Conservation (phyloP, 768 basidiomycete species). For the Phlebiopsis flavidoalba region DNA sequence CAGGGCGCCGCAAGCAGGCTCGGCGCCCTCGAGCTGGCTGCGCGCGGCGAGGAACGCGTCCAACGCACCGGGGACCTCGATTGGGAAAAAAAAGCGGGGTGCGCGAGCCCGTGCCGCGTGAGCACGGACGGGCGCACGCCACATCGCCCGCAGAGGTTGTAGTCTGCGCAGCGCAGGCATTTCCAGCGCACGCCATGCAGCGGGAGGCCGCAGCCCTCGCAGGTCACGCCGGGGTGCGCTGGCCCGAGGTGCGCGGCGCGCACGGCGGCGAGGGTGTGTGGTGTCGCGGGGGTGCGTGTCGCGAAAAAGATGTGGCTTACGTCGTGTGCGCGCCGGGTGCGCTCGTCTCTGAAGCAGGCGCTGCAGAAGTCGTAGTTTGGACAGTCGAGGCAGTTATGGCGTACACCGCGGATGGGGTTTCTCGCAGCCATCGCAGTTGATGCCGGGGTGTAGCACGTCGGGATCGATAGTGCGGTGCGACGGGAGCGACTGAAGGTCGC, state of each 20-base stretch:
- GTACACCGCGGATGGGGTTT: slow-evolving; percentile 50
- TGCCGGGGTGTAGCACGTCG: neutral
- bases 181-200: neutral
- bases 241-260: neutral
- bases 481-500: neutral
- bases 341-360: slow-evolving; percentile 8
- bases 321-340: slow-evolving; percentile 13
- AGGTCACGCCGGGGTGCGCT: neutral
- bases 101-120: neutral
- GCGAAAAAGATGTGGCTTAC: slow-evolving; percentile 6
- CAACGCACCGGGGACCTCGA: neutral
- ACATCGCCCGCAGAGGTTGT: slow-evolving; percentile 1
- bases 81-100: slow-evolving; percentile 1
- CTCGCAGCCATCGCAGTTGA: slow-evolving; percentile 61
- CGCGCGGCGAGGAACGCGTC: neutral
- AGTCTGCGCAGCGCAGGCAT: neutral
- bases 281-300: neutral
- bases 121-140: neutral
- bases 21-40: neutral
- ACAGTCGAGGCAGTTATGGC: slow-evolving; percentile 82
- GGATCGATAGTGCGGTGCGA: neutral
- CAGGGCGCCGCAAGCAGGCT: slow-evolving; percentile 51
- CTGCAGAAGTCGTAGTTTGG: slow-evolving; percentile 28
- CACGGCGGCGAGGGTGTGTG: neutral
- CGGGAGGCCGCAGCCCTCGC: neutral